Evolutionary conservation across 176 grass and related monocot genomes (phyloP).

Genomic region (Pontederia crassipes): DNA sequence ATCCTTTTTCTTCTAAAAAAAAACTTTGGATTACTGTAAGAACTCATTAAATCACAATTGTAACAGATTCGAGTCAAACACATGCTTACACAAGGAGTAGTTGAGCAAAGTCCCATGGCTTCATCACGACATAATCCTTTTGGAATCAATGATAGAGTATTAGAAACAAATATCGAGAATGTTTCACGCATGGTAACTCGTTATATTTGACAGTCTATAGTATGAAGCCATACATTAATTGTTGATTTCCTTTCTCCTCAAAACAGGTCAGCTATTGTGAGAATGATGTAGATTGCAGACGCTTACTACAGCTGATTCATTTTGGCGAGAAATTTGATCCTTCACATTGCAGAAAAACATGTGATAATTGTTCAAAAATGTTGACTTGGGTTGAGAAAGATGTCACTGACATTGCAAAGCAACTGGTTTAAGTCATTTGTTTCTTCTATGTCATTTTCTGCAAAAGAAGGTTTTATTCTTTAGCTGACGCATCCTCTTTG

Average conservation of each 20-base stretch:
- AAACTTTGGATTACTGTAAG: neutral
- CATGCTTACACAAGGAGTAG: slow-evolving; percentile 83
- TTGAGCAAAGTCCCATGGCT: slow-evolving; percentile 40
- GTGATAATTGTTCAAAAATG: slow-evolving; percentile 86
- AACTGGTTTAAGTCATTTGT: slow-evolving; percentile 48
- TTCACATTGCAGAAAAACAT: slow-evolving; percentile 50
- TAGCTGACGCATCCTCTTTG: slow-evolving; percentile 6
- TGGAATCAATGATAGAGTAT: slow-evolving; percentile 28
- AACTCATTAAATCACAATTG: slow-evolving; percentile 9
- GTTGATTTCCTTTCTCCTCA: neutral
- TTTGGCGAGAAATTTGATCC: slow-evolving; percentile 86
- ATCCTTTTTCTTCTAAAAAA: no score
- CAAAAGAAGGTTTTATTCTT: neutral
- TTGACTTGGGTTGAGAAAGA: slow-evolving; percentile 69
- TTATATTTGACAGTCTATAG: neutral
- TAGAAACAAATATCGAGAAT: slow-evolving; percentile 76
- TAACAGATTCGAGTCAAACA: slow-evolving; percentile 64
- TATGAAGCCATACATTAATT: neutral
- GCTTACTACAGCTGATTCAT: slow-evolving; percentile 76
- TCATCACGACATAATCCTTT: slow-evolving; percentile 17
- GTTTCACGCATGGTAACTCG: slow-evolving; percentile 71
- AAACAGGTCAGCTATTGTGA: slow-evolving; percentile 85
- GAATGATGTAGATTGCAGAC: slow-evolving; percentile 84
- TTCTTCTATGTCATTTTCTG: slow-evolving; percentile 7
- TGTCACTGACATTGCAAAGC: slow-evolving; percentile 58